phyloP scores from a whole-genome alignment of 2,329 filamentous ascomycete species.

The Colletotrichum karsti region DNA sequence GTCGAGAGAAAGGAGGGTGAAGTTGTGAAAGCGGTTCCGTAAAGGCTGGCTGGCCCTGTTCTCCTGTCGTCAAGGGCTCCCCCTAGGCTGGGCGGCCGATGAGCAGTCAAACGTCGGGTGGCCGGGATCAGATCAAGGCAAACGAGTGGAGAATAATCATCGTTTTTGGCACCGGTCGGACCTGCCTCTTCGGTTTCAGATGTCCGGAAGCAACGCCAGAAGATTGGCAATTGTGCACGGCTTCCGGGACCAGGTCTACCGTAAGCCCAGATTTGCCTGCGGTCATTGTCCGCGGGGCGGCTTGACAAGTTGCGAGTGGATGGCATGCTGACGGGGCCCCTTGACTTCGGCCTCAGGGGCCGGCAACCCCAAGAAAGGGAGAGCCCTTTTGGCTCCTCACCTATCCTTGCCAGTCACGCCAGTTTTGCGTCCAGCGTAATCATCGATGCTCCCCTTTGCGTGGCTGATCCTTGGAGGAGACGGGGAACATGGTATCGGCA shows the following conservation, averaged over 20 bases:
- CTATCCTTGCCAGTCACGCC: constrained; percentile 24
- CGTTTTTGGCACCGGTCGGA: constrained; percentile 19
- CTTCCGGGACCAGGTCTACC: constrained; percentile 18
- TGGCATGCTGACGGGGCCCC: constrained; percentile 11
- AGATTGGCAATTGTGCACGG: constrained; percentile 19
- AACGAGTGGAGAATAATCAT: constrained; percentile 21
- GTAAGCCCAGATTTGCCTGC: constrained; percentile 12
- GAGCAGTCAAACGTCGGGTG: constrained; percentile 6
- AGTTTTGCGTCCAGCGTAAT: constrained; percentile 22
- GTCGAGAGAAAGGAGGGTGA: not conserved
- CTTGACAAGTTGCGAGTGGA: constrained; percentile 14
- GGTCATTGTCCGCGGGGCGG: constrained; percentile 14
- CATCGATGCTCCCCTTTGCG: constrained; percentile 10
- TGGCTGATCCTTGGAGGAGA: constrained; percentile 22
- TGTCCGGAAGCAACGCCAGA: constrained; percentile 25
- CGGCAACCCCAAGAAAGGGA: not conserved
- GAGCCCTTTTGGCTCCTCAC: not conserved
- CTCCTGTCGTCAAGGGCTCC: not conserved
- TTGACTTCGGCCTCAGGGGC: constrained; percentile 20
- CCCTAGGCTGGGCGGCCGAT: not conserved
- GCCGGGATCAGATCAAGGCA: constrained; percentile 23
- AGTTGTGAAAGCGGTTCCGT: no score
- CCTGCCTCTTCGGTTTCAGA: constrained; percentile 28
- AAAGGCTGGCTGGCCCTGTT: not conserved
- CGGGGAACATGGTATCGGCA: constrained; percentile 21